Conservation (phyloP, 2,329 filamentous ascomycete species). For the Mycosphaerelloides madeirae region DNA sequence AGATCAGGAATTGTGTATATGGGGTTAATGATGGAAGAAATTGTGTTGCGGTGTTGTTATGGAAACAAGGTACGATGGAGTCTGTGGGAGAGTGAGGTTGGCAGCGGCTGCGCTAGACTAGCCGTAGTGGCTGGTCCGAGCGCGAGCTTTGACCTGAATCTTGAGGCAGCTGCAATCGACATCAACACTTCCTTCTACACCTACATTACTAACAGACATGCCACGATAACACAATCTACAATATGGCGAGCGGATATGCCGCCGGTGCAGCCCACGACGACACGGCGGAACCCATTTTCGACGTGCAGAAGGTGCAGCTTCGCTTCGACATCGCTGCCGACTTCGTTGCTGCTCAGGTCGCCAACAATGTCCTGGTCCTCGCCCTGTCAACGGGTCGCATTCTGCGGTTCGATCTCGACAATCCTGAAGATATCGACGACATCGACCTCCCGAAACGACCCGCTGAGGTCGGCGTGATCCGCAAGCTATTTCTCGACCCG, state of each 20-base stretch:
- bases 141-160: too few relatives aligned
- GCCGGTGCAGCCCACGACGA: conserved; percentile 36
- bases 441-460: conserved; percentile 94
- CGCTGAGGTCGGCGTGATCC: conserved; percentile 85
- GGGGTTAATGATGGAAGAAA: too few relatives aligned
- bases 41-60: too few relatives aligned
- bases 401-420: conserved; percentile 87
- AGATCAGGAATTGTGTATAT: too few relatives aligned
- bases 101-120: too few relatives aligned
- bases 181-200: too few relatives aligned
- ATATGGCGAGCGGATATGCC: conserved; percentile 26
- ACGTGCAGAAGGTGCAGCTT: conserved; percentile 85
- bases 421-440: conserved; percentile 93
- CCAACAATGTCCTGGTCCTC: conserved; percentile 92
- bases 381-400: conserved; percentile 90
- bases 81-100: too few relatives aligned
- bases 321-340: conserved; percentile 92
- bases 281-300: conserved; percentile 78
- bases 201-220: too few relatives aligned
- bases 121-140: too few relatives aligned
- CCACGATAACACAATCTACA: conserved; percentile 17
- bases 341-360: conserved; percentile 93
- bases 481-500: conserved; percentile 94
- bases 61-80: too few relatives aligned
- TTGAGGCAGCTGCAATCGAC: too few relatives aligned